A percentile compares a stretch with the other conserved stretches of the same genome.
Evolutionary conservation across 2,329 filamentous ascomycete genomes (phyloP).

Genomic region (Ceratocystis colombiana): DNA sequence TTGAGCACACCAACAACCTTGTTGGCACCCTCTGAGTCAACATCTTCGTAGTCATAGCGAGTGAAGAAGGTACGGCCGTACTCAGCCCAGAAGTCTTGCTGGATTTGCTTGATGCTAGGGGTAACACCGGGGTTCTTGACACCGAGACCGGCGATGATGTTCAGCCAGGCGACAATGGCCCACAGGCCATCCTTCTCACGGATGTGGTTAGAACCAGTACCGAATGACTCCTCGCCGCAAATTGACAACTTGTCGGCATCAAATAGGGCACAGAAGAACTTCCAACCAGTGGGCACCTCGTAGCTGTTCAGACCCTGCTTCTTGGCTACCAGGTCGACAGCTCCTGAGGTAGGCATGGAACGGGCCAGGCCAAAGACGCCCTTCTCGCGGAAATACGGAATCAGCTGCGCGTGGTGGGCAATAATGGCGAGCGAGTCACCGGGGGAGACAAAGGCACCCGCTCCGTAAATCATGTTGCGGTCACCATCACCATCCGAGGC

Average conservation of each 20-base stretch:
- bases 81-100: constrained; percentile 90
- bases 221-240: constrained; percentile 96
- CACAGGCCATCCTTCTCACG: constrained; percentile 98
- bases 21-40: constrained; percentile 80
- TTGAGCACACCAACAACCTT: constrained; percentile 77
- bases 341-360: constrained; percentile 94
- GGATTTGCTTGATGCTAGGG: constrained; percentile 90
- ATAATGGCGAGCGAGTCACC: constrained; percentile 98
- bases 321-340: constrained; percentile 91
- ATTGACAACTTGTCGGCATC: constrained; percentile 94
- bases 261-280: constrained; percentile 96
- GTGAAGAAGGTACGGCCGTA: constrained; percentile 99
- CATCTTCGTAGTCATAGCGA: constrained; percentile 94
- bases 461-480: constrained; percentile 99
- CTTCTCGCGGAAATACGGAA: constrained; percentile 97
- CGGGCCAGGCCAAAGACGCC: constrained; percentile 91
- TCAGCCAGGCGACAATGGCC: constrained; percentile 95
- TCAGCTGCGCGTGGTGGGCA: constrained; percentile 88
- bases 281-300: constrained; percentile 97
- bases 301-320: constrained; percentile 85
- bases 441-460: constrained; percentile 89
- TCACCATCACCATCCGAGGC: constrained; percentile 96
- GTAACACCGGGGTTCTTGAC: constrained; percentile 68
- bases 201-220: constrained; percentile 96
- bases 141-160: constrained; percentile 92